Evolutionary conservation across 768 basidiomycete genomes (phyloP).

Genomic region (Lactarius vividus): DNA sequence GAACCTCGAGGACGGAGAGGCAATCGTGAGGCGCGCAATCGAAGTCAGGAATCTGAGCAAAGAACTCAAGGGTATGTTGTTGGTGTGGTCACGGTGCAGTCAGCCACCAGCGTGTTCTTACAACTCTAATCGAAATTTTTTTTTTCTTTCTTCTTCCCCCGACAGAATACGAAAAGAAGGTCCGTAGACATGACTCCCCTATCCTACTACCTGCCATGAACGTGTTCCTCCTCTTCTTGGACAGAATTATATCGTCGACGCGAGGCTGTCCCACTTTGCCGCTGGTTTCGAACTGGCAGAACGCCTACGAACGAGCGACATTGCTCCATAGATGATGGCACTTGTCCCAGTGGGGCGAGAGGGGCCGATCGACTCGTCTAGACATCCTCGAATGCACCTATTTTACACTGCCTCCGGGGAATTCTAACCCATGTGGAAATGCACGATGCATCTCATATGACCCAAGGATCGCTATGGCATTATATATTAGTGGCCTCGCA

Average conservation of each 20-base stretch:
- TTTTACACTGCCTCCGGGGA: slow-evolving; percentile 14
- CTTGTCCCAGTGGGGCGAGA: neutral
- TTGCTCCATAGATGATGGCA: neutral
- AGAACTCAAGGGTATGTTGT: slow-evolving; percentile 61
- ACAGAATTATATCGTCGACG: slow-evolving; percentile 61
- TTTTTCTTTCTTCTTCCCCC: slow-evolving; percentile 5
- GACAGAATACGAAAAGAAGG: slow-evolving; percentile 59
- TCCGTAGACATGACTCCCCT: slow-evolving; percentile 28
- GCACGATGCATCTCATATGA: slow-evolving; percentile 17
- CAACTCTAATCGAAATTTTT: neutral
- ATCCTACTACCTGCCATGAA: neutral
- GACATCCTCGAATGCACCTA: slow-evolving; percentile 5
- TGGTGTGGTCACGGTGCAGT: neutral
- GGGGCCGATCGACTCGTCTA: neutral
- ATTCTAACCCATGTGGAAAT: slow-evolving; percentile 7
- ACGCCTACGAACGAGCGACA: slow-evolving; percentile 34
- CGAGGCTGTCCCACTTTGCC: slow-evolving; percentile 73
- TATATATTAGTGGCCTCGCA: neutral
- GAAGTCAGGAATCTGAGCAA: slow-evolving; percentile 60
- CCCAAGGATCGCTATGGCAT: slow-evolving; percentile 8
- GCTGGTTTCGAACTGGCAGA: slow-evolving; percentile 62
- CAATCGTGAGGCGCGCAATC: slow-evolving; percentile 71
- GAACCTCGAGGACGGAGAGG: slow-evolving; percentile 83
- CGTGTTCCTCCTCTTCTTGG: neutral
- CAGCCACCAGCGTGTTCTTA: neutral